These are phyloP conservation scores for Cercospora sp. DNA, from an alignment of 2,329 filamentous ascomycete genomes.

Conservation along the genomic window DNA sequence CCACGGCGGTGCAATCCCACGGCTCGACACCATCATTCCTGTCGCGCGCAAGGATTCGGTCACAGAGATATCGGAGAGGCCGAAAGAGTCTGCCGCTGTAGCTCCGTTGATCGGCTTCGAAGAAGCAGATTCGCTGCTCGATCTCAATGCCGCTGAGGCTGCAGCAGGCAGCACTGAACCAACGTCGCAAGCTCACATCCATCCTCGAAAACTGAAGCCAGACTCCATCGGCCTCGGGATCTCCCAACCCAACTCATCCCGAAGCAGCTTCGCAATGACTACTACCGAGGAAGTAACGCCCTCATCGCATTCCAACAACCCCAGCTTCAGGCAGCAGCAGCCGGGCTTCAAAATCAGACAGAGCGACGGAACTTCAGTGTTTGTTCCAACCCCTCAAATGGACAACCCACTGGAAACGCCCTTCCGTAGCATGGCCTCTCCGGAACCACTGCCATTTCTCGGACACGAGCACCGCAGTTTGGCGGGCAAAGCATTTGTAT, in stretches of 20 bases:
- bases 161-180: not conserved
- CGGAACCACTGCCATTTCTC: not conserved
- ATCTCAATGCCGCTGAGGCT: not conserved
- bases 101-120: constrained; percentile 14
- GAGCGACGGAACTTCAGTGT: constrained; percentile 8
- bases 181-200: not conserved
- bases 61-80: not conserved
- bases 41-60: constrained; percentile 3
- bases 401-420: not conserved
- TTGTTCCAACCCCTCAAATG: constrained; percentile 5
- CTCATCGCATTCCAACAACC: not conserved
- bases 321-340: not conserved
- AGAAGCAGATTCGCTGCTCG: not conserved
- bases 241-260: not conserved
- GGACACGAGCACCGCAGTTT: constrained; percentile 27
- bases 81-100: not conserved
- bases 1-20: constrained; percentile 1
- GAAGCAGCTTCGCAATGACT: not conserved
- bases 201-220: not conserved
- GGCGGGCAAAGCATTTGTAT: constrained; percentile 22
- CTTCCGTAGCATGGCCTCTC: not conserved
- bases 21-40: not conserved
- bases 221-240: constrained; percentile 11
- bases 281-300: not conserved
- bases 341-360: constrained; percentile 15